Evolutionary conservation across 1,284 basidiomycete species (phyloP).

Genomic region (Ceratobasidium sp.): DNA sequence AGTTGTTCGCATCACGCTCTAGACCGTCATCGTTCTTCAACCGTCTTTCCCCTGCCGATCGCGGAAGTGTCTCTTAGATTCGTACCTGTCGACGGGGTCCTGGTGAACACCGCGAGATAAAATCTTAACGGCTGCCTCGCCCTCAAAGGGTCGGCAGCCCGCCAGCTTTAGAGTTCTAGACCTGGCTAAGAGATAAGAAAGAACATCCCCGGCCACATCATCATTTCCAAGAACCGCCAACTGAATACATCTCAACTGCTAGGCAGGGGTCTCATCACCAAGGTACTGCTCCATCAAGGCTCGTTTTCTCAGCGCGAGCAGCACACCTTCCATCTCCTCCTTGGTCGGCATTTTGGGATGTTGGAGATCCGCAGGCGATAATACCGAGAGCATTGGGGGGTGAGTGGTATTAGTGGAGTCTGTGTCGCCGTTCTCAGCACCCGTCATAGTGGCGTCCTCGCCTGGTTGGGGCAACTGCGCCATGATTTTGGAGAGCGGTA

Average conservation of each 20-base stretch:
- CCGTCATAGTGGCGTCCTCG: conserved; percentile 63
- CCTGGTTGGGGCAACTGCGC: conserved; percentile 70
- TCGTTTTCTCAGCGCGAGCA: conserved; percentile 85
- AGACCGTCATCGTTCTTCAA: conserved; percentile 21
- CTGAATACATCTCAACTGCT: conserved; percentile 37
- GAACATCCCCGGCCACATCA: not conserved
- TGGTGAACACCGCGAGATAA: conserved; percentile 35
- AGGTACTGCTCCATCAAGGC: conserved; percentile 87
- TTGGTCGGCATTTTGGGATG: conserved; percentile 81
- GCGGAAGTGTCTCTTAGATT: not conserved
- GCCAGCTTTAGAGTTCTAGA: conserved; percentile 34
- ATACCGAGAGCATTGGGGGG: conserved; percentile 81
- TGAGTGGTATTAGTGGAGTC: conserved; percentile 26
- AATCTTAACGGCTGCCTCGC: conserved; percentile 28
- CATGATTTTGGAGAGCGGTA: conserved; percentile 53
- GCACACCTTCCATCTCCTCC: conserved; percentile 83
- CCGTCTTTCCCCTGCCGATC: conserved; percentile 20
- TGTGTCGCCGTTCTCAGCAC: conserved; percentile 54
- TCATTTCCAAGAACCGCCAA: conserved; percentile 21
- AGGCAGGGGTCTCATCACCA: conserved; percentile 56
- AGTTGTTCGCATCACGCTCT: conserved; percentile 22
- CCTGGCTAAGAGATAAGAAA: conserved; percentile 42
- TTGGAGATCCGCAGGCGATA: conserved; percentile 78
- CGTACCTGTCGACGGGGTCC: not conserved
- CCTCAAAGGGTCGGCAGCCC: not conserved